Percentiles rank a stretch among this genome's conserved stretches.
phyloP scores from a whole-genome alignment of 495 filamentous ascomycete species.

The Trypethelium eluteriae region DNA sequence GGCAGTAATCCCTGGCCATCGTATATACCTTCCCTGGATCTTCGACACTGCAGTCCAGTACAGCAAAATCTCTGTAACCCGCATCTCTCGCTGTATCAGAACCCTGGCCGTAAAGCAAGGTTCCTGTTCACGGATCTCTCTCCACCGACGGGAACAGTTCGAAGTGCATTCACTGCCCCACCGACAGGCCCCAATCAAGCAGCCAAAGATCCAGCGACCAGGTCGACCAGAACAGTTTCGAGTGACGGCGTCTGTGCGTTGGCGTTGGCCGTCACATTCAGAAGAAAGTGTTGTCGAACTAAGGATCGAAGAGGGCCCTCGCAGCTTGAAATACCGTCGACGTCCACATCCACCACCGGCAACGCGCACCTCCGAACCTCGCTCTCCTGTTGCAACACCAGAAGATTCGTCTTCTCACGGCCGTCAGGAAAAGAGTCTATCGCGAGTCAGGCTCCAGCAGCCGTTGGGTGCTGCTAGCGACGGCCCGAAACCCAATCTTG shows the following conservation, averaged over 20 bases:
- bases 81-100: constrained; percentile 11
- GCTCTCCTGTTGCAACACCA: background rate
- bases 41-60: constrained; percentile 3
- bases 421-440: background rate
- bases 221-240: background rate
- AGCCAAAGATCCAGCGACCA: background rate
- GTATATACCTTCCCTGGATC: background rate
- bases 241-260: background rate
- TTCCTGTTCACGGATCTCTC: background rate
- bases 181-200: constrained; percentile 6
- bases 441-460: constrained; percentile 1
- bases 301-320: background rate
- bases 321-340: background rate
- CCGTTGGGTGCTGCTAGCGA: background rate
- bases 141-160: background rate
- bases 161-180: background rate
- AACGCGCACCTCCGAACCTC: background rate
- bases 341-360: background rate
- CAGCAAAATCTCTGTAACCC: constrained; percentile 1
- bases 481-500: constrained; percentile 10
- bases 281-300: background rate
- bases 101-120: background rate
- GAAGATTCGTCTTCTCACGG: background rate
- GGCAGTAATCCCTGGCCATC: background rate
- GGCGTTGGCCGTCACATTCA: background rate